Conservation (phyloP, 2,329 filamentous ascomycete genomes). For the Magnaporthales sp. region DNA sequence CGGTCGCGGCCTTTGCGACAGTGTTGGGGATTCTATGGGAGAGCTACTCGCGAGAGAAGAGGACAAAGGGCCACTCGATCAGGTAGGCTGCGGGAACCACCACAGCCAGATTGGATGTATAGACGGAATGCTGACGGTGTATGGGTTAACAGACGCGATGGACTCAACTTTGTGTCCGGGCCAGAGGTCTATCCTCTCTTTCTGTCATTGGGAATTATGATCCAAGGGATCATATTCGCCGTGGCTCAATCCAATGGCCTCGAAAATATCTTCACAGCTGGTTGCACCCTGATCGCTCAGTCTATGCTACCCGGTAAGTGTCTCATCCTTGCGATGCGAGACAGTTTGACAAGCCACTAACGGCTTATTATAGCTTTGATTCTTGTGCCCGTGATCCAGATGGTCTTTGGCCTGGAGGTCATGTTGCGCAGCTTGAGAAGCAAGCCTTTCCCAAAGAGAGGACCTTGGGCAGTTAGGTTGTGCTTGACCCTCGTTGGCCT, state of each 20-base stretch:
- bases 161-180: constrained; percentile 29
- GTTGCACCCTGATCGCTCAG: constrained; percentile 46
- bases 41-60: constrained; percentile 37
- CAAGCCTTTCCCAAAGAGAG: constrained; percentile 47
- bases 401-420: constrained; percentile 57
- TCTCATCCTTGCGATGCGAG: not conserved
- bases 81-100: constrained; percentile 21
- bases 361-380: constrained; percentile 26
- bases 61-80: constrained; percentile 29
- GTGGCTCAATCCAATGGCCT: constrained; percentile 48
- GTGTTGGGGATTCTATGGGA: constrained; percentile 49
- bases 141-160: constrained; percentile 2
- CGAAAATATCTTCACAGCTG: constrained; percentile 36
- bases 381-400: constrained; percentile 55
- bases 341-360: not conserved
- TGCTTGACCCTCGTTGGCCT: constrained; percentile 44
- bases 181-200: constrained; percentile 46
- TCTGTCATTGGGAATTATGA: constrained; percentile 45
- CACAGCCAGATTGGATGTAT: not conserved
- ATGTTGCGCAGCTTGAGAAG: constrained; percentile 44
- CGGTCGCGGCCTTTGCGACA: constrained; percentile 46
- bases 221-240: constrained; percentile 50
- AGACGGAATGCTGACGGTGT: not conserved
- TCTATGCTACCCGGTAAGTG: constrained; percentile 50
- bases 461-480: constrained; percentile 50